These are phyloP conservation scores for Calophaca sinica DNA, from an alignment of 306 rosid species.

Conservation along the genomic window DNA sequence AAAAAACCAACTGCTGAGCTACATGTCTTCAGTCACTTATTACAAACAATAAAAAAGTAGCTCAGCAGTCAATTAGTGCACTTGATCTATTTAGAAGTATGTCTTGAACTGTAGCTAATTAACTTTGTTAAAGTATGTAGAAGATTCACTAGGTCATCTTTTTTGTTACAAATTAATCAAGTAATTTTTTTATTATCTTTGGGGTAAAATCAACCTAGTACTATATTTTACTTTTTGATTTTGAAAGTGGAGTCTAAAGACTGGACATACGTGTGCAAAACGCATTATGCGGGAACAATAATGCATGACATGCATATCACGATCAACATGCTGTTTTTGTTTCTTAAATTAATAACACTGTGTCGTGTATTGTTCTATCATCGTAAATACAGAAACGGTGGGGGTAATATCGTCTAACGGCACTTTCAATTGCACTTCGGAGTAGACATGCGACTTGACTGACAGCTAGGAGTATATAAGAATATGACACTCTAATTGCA, in stretches of 20 bases:
- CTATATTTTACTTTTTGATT: neutral
- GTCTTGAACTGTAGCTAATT: neutral
- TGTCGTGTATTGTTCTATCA: neutral
- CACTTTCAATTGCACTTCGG: neutral
- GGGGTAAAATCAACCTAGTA: neutral
- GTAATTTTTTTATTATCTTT: neutral
- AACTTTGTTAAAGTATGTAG: neutral
- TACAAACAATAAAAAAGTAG: no score
- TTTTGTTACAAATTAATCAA: neutral
- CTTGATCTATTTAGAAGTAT: no score
- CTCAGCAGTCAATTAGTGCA: no score
- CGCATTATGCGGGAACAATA: conserved; percentile 18
- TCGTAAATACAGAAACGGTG: conserved; percentile 24
- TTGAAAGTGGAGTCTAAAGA: neutral
- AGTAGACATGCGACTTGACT: conserved; percentile 28
- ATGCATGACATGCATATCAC: conserved; percentile 28
- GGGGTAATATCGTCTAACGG: neutral
- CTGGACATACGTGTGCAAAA: neutral
- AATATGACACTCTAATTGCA: neutral
- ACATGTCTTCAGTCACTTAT: no score
- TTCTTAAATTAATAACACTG: neutral
- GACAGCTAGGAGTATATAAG: conserved; percentile 37
- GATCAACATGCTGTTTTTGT: conserved; percentile 25
- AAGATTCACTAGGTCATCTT: neutral
- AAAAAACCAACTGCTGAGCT: no score